These are phyloP conservation scores for Yamadazyma oceani DNA, from an alignment of 1,139 yeast species.

Conservation along the genomic window DNA sequence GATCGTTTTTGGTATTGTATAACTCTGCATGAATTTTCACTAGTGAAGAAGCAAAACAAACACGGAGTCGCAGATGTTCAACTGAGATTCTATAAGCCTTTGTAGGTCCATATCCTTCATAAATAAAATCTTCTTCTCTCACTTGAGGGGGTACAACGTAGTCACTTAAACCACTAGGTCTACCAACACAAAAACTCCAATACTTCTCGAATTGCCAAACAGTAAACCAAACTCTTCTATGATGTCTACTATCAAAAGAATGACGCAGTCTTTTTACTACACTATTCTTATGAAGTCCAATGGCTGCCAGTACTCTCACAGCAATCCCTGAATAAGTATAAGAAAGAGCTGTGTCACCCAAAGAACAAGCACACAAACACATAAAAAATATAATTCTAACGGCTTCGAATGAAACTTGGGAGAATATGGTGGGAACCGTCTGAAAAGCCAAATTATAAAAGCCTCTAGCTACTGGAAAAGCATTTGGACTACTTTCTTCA, in stretches of 20 bases:
- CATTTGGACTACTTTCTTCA: slow-evolving; percentile 12
- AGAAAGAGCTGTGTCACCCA: slow-evolving; percentile 15
- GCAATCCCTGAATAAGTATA: slow-evolving; percentile 13
- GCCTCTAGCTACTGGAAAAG: slow-evolving; percentile 13
- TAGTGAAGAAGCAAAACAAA: slow-evolving; percentile 10
- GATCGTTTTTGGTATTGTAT: slow-evolving; percentile 12
- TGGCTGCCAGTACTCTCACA: slow-evolving; percentile 13
- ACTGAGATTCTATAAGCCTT: slow-evolving; percentile 6
- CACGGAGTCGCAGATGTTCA: slow-evolving; percentile 11
- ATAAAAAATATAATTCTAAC: slow-evolving; percentile 12
- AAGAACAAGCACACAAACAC: slow-evolving; percentile 12
- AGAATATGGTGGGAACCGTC: slow-evolving; percentile 12
- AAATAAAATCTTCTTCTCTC: slow-evolving; percentile 8
- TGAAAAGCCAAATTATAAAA: slow-evolving; percentile 12
- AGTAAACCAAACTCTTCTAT: slow-evolving; percentile 12
- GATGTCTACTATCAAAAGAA: slow-evolving; percentile 11
- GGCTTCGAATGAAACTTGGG: slow-evolving; percentile 14
- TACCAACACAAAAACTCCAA: slow-evolving; percentile 16
- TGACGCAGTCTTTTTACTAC: slow-evolving; percentile 4
- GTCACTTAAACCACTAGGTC: slow-evolving; percentile 12
- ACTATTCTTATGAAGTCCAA: slow-evolving; percentile 13
- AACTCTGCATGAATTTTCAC: slow-evolving; percentile 12
- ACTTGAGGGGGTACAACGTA: slow-evolving; percentile 9
- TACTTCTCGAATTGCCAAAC: slow-evolving; percentile 16
- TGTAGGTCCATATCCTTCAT: slow-evolving; percentile 9